phyloP scores from a whole-genome alignment of 1,284 basidiomycete genomes.

The Apiotrichum laibachii region DNA sequence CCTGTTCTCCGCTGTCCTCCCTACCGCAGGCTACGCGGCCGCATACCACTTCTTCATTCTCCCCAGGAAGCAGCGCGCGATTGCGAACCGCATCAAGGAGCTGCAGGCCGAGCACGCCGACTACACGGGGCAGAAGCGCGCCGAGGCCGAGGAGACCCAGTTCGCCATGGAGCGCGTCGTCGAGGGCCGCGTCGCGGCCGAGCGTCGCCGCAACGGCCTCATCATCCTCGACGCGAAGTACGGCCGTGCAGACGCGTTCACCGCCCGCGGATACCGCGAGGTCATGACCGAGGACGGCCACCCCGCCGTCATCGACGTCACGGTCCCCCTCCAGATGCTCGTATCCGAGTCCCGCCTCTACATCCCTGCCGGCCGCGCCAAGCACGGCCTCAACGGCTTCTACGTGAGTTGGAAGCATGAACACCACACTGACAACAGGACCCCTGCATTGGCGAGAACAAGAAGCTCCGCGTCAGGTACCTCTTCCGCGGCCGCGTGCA shows the following conservation, averaged over 20 bases:
- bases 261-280: conserved; percentile 55
- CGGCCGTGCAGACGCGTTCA: conserved; percentile 52
- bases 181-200: conserved; percentile 27
- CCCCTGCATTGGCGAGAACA: conserved; percentile 51
- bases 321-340: conserved; percentile 74
- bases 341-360: conserved; percentile 74
- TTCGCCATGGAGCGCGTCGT: conserved; percentile 52
- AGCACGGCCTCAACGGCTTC: conserved; percentile 52
- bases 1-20: conserved; percentile 57
- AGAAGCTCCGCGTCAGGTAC: conserved; percentile 68
- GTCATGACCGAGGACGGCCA: conserved; percentile 51
- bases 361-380: conserved; percentile 67
- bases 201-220: conserved; percentile 59
- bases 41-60: conserved; percentile 61
- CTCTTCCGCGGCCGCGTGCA: conserved; percentile 71
- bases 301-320: conserved; percentile 64
- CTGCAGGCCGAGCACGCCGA: conserved; percentile 62
- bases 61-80: conserved; percentile 56
- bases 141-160: conserved; percentile 60
- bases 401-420: conserved; percentile 30
- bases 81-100: conserved; percentile 54
- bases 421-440: conserved; percentile 27
- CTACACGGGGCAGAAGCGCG: conserved; percentile 59
- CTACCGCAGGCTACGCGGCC: conserved; percentile 57
- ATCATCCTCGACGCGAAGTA: conserved; percentile 71